Evolutionary conservation across 768 basidiomycete genomes (phyloP), one percentile per base, ranked within the genome.

Genomic region (Pleurotus pulmonarius): DNA sequence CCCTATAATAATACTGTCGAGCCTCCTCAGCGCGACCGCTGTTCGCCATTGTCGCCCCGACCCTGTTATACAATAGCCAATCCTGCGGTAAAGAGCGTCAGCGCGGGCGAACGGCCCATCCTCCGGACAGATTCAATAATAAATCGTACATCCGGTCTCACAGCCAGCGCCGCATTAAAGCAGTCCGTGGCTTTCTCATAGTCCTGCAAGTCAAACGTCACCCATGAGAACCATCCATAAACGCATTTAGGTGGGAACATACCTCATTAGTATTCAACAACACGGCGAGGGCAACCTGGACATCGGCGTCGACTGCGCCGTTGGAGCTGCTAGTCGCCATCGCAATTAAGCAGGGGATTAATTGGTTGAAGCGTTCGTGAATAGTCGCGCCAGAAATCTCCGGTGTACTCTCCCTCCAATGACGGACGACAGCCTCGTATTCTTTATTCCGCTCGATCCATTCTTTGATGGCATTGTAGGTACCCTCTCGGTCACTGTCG

Each of bases 11-110:
- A 67, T 92, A 96, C 57, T 87, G 76, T 2, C 94, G 75, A n/a
- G 95, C 95, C 52, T 92, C 83, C 37, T 81, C 83, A 11, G 93
- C 80, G 54, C 75, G 76, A 20, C 94, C 87, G 64, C 84, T 91
- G 70, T 97, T 98, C 22, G 95, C 95, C 74, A 94, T 85, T 4
- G 93, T 95, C 13, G 95, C 95, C 12, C 95, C 95, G 41, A 96
- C 89, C 13, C 95, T 84, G 65, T 98, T 98, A 71, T 91, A 96
- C 57, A 98, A 71, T 39, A 92, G 73, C 87, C 90, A 96, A 66
- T 98, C 94, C 92, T 95, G 49, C 12, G 40, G 39, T 37, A 44
- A 56, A 37, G 34, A 18, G 22, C 34, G 57, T 24, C 20, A 48
- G 40, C 13, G 46, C 61, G 59, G 37, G n/a, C 40, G 29, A 56